phyloP scores from a whole-genome alignment of 2,329 filamentous ascomycete genomes.

The Leptographium procerum region DNA sequence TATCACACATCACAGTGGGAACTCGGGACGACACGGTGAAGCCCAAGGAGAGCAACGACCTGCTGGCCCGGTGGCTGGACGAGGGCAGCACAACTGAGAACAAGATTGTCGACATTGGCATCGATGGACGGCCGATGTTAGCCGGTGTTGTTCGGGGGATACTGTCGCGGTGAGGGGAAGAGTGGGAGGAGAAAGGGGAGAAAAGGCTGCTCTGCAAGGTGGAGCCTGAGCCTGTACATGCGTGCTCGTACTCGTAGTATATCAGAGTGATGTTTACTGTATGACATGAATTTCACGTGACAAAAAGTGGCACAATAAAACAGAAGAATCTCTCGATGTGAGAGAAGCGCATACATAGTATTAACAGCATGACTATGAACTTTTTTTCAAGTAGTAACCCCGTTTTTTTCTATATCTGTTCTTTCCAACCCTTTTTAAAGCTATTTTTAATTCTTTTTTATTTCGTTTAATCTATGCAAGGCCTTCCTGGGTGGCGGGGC shows the following conservation, averaged over 20 bases:
- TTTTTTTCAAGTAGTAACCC: too few relatives aligned
- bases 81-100: constrained; percentile 31
- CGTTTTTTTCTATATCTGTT: too few relatives aligned
- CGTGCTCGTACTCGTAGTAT: too few relatives aligned
- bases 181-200: background rate
- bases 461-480: background rate
- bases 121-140: constrained; percentile 37
- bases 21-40: constrained; percentile 67
- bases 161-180: constrained; percentile 19
- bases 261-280: too few relatives aligned
- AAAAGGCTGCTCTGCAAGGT: too few relatives aligned
- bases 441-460: background rate
- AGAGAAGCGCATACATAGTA: too few relatives aligned
- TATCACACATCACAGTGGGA: constrained; percentile 84
- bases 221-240: background rate
- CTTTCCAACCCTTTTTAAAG: too few relatives aligned
- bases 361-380: too few relatives aligned
- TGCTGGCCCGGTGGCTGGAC: constrained; percentile 66
- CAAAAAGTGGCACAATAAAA: too few relatives aligned
- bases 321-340: too few relatives aligned
- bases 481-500: background rate
- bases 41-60: constrained; percentile 85
- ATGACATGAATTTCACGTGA: too few relatives aligned
- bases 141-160: constrained; percentile 38
- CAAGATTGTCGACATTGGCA: constrained; percentile 34